Percentiles rank a stretch among this genome's conserved stretches.
These are phyloP conservation scores for Euphorbia lathyris DNA, from an alignment of 345 rosid genomes.

Conservation along the genomic window DNA sequence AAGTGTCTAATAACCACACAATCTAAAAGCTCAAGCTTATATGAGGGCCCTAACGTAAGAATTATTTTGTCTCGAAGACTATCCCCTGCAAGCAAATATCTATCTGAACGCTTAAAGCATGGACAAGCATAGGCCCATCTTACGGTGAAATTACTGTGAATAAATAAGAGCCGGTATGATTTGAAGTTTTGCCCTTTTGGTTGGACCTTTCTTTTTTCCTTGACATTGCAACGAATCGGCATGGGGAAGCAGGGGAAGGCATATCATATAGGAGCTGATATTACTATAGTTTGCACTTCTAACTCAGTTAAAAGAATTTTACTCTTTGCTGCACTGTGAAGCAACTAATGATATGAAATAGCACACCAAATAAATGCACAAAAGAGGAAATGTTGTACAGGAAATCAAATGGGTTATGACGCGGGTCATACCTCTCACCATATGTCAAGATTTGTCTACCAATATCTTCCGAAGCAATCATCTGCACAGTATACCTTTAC, in stretches of 20 bases:
- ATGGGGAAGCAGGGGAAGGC: background rate
- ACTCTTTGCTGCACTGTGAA: background rate
- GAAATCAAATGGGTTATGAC: background rate
- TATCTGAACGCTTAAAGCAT: too few species aligned
- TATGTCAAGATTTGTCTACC: slow-evolving; percentile 84
- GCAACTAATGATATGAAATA: background rate
- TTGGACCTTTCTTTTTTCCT: background rate
- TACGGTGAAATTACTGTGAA: background rate
- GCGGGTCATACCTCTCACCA: slow-evolving; percentile 58
- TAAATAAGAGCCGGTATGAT: too few species aligned
- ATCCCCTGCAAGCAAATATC: too few species aligned
- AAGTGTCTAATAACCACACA: too few species aligned
- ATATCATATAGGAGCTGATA: background rate
- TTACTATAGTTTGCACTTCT: background rate
- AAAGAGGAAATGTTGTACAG: background rate
- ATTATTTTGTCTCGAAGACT: too few species aligned
- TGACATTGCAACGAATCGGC: background rate
- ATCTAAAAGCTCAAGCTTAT: too few species aligned
- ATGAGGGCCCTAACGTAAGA: too few species aligned
- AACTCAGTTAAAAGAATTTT: background rate
- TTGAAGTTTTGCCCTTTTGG: too few species aligned
- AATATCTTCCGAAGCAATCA: slow-evolving; percentile 66
- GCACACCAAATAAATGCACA: background rate
- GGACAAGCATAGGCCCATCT: background rate
- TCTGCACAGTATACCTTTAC: slow-evolving; percentile 27